Base-by-base conservation (phyloP, 306 rosid species). In the Glycine tomentella region DNA sequence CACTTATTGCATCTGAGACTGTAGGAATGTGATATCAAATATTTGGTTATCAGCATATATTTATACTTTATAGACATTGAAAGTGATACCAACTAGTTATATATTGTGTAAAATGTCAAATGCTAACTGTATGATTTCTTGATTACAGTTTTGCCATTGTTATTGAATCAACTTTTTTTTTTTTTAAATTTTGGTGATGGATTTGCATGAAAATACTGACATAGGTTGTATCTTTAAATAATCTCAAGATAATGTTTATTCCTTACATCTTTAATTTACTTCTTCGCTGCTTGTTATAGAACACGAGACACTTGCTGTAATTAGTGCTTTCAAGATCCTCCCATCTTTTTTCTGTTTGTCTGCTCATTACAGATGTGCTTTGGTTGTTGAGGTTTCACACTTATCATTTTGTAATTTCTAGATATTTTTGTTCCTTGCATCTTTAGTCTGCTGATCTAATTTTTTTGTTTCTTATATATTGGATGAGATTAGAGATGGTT, bases 161-260 rank as follows among this genome's bases (percentile, higher is more conserved):
- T 51, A 31, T 74, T 44, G 53, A 31, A 6, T 72, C 61, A 62
- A 69, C 25, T 25, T 34, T 57, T 40, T 36, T 66, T 2, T 25
- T 25, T 25, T 25, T 25, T 25, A 25, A 49, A 42, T 10, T 57
- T 82, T 62, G 63, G 46, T 36, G 36, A 17, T 12, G 38, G 74
- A 3, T 73, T 56, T 16, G 66, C 72, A 63, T 16, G 77, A 69
- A 45, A 75, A 77, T 55, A 33, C 31, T 16, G 71, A 62, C 72
- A 14, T 57, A 62, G 13, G 4, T 50, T 83, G 56, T 48, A 44
- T 83, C 52, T 70, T 42, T 68, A 6, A 42, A 63, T 20, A 69
- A 25, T 69, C 71, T 25, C 67, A 42, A 20, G 36, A 67, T 78
- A 53, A 40, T 17, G 12, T 66, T 31, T 49, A 49, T 68, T 25